Evolutionary conservation across 352 stramenopile genomes (phyloP), one percentile per base, ranked within the genome.

Genomic region (Phytophthora litchii): DNA sequence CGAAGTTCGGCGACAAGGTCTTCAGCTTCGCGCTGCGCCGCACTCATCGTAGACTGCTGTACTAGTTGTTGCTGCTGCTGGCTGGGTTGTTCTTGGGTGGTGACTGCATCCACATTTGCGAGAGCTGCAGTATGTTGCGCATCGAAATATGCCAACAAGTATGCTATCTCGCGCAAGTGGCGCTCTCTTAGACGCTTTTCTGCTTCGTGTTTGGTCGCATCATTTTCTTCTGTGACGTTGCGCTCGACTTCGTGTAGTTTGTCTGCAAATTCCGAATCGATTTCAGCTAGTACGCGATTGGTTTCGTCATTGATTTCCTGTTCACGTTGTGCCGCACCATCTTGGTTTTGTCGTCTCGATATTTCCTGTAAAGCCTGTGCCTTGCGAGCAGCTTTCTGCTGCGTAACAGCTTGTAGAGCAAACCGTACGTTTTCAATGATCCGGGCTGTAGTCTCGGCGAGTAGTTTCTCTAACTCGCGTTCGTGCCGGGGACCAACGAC

Each of bases 401-500:
- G 65, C 36, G 81, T 71, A 8, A 91, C 35, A 14, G 60, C 54
- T 12, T 70, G 60, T 34, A 92, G 16, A 14, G 47, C 7, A 43
- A 58, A 31, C 61, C 67, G 25, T 56, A 76, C 16, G 76, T 46
- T 35, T 45, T 69, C 7, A 27, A 58, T 9, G 52, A 27, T 49
- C 67, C 16, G 63, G 19, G 21, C 68, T 69, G 50, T 77, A 57
- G 53, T 29, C 38, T 74, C 60, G 2, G 78, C 49, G 6, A 91
- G 59, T 35, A 70, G 44, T 3, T 67, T 59, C 10, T 27, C 49
- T 34, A 71, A 62, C 29, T 93, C 81, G 1, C 64, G 48, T 27
- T 87, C 70, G n/a, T 93, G 81, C 6, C 81, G 71, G 40, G 67
- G 54, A 16, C 62, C 75, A 36, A 90, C 68, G 4, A 88, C 71